A percentile compares a stretch with the other conserved stretches of the same genome.
Evolutionary conservation across 495 filamentous ascomycete species (phyloP).

Genomic region (Tetracladium marchalianum): DNA sequence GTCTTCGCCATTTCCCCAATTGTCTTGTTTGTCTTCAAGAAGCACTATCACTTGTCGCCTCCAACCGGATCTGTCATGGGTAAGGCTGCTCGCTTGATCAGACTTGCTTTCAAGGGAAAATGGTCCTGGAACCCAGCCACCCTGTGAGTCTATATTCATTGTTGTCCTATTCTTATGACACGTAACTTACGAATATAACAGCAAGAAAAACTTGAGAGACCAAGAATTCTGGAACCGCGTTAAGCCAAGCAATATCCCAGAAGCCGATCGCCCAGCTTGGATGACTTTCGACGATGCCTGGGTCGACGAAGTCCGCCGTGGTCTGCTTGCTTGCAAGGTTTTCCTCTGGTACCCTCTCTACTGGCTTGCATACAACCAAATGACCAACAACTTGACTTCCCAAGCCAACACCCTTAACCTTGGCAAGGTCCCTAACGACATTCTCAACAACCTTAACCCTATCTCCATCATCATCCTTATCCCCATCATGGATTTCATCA

Average conservation of each 20-base stretch:
- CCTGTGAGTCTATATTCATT: slow-evolving; percentile 21
- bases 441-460: slow-evolving; percentile 70
- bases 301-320: slow-evolving; percentile 63
- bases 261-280: slow-evolving; percentile 32
- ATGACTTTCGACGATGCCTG: slow-evolving; percentile 64
- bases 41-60: slow-evolving; percentile 44
- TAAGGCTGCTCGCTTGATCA: slow-evolving; percentile 45
- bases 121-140: slow-evolving; percentile 44
- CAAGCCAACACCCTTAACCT: slow-evolving; percentile 65
- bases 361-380: slow-evolving; percentile 38
- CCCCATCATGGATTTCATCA: slow-evolving; percentile 56
- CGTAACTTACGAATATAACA: too few species aligned
- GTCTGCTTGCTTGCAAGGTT: slow-evolving; percentile 59
- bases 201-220: slow-evolving; percentile 38
- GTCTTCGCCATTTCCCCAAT: slow-evolving; percentile 50
- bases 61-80: slow-evolving; percentile 56
- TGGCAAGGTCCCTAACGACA: slow-evolving; percentile 66
- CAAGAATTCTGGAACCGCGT: slow-evolving; percentile 43
- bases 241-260: slow-evolving; percentile 38
- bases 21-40: slow-evolving; percentile 51
- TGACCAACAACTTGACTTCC: slow-evolving; percentile 57
- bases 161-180: too few species aligned
- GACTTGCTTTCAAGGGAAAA: slow-evolving; percentile 49
- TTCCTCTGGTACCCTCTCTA: slow-evolving; percentile 50
- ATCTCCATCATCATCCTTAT: slow-evolving; percentile 71